Percentiles rank a stretch among this genome's conserved stretches.
These are phyloP conservation scores for Salinomyces thailandicus DNA, from an alignment of 2,329 filamentous ascomycete genomes.

Conservation along the genomic window DNA sequence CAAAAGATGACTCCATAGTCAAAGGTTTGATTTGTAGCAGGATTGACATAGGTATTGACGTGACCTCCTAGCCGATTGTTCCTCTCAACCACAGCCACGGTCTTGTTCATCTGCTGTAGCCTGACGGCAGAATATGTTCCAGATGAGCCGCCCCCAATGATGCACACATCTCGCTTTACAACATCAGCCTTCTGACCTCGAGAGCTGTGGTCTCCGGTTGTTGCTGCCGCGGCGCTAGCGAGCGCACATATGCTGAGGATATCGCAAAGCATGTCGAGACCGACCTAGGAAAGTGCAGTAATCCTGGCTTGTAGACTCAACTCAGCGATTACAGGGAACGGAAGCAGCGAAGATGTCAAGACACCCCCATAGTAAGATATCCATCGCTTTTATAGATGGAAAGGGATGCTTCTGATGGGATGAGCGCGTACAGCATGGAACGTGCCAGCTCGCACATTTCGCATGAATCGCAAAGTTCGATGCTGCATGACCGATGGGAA, in stretches of 20 bases:
- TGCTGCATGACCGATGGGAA: too few species aligned
- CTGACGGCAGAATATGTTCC: slow-evolving; percentile 33
- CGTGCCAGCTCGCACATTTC: too few species aligned
- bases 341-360: too few species aligned
- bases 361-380: too few species aligned
- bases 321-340: too few species aligned
- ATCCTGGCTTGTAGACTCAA: too few species aligned
- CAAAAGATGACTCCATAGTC: slow-evolving; percentile 33
- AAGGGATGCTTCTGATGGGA: too few species aligned
- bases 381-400: too few species aligned
- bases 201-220: too few species aligned
- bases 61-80: slow-evolving; percentile 37
- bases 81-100: slow-evolving; percentile 32
- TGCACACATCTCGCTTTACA: slow-evolving; percentile 20
- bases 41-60: slow-evolving; percentile 37
- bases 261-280: slow-evolving; percentile 1
- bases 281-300: not conserved
- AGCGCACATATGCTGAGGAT: not conserved
- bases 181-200: not conserved
- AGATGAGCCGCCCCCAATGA: slow-evolving; percentile 35
- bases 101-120: slow-evolving; percentile 29
- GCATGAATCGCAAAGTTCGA: too few species aligned
- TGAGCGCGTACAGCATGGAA: too few species aligned
- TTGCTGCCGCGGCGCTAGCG: too few species aligned
- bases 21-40: slow-evolving; percentile 23